These are phyloP conservation scores for Cadophora sp. DNA, from an alignment of 2,329 filamentous ascomycete species.

Conservation along the genomic window DNA sequence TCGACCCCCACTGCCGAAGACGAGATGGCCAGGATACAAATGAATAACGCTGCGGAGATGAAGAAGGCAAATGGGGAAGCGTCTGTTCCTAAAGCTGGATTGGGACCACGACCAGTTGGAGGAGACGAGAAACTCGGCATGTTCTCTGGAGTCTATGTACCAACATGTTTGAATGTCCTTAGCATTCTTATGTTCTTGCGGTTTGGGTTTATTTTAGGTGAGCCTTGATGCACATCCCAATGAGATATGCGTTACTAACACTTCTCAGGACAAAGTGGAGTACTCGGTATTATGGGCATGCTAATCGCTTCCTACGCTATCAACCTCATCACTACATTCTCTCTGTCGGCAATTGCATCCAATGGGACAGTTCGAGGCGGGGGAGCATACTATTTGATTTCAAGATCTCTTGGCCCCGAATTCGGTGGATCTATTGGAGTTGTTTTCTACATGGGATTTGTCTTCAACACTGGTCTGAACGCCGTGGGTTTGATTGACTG, in stretches of 20 bases:
- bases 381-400: conserved; percentile 89
- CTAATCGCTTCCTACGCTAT: conserved; percentile 79
- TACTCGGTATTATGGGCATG: conserved; percentile 80
- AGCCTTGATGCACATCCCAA: background rate
- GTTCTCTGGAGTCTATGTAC: conserved; percentile 83
- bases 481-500: conserved; percentile 87
- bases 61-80: conserved; percentile 43
- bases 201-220: conserved; percentile 82
- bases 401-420: conserved; percentile 82
- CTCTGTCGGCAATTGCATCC: conserved; percentile 86
- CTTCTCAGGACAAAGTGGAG: conserved; percentile 64
- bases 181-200: conserved; percentile 93
- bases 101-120: conserved; percentile 49
- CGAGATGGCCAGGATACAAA: conserved; percentile 31
- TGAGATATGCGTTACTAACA: conserved; percentile 17
- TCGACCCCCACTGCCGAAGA: conserved; percentile 28
- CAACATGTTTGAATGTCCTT: conserved; percentile 86
- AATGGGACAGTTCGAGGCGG: conserved; percentile 90
- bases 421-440: conserved; percentile 90
- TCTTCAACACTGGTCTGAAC: conserved; percentile 87
- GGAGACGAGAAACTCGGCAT: conserved; percentile 71
- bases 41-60: conserved; percentile 38
- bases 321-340: conserved; percentile 84
- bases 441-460: conserved; percentile 89
- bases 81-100: conserved; percentile 48